Evolutionary conservation across 495 filamentous ascomycete species (phyloP), one percentile per base, ranked within the genome.

Genomic region (Platismatia glauca): DNA sequence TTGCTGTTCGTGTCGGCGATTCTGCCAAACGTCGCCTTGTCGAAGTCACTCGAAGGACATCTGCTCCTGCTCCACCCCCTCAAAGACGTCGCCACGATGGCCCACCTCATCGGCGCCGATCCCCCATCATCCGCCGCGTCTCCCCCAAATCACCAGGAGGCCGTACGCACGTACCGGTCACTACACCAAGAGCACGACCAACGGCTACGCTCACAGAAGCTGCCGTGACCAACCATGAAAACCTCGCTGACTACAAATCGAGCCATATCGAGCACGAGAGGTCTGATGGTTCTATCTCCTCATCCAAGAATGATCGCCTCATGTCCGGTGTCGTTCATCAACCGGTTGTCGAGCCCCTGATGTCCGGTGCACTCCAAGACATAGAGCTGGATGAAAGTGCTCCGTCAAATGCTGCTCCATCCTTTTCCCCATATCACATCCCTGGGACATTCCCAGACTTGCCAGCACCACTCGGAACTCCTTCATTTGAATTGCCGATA

Each of bases 1-100:
- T 35, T 44, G 41, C 58, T 44, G 58, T 60, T 16, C 39, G 33
- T 15, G 29, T 60, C 16, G 56, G 35, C 16, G 24, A 15, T 29
- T 35, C 58, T 50, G 58, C 58, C 41, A 60, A 60, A 33, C 58
- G 58, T 34, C 58, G 58, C 44, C 58, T 60, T 48, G 48, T 52
- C 27, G 24, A 52, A 31, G n/a, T 60, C 24, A 44, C 58, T 34
- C 15, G 7, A 9, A 50, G n/a, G 12, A 13, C 24, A 16, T 27
- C 22, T 31, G 44, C n/a, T n/a, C 43, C 38, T 46, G 15, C 24
- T 35, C 41, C 58, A 35, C 20, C 31, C 34, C 29, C 41, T 29
- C 41, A 31, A 50, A 12, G 29, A 11, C 44, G 7, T 50, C 58
- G 41, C 58, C 58, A 12, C 43, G 5, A 50, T 22, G 39, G 13